phyloP scores from a whole-genome alignment of 2,329 filamentous ascomycete species.

The Fusarium sp. region DNA sequence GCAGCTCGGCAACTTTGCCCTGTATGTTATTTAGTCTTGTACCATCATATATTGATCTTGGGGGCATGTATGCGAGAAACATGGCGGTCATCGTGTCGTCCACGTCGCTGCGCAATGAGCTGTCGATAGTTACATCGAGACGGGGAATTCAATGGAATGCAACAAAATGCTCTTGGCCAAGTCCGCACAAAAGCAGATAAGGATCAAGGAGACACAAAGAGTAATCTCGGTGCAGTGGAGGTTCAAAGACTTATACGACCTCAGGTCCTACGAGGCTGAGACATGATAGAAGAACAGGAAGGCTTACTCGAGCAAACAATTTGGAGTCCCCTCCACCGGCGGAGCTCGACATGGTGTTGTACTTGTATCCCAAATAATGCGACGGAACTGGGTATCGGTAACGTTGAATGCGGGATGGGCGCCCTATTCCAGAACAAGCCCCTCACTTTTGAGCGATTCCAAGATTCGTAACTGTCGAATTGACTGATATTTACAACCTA shows the following conservation, averaged over 20 bases:
- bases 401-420: conserved; percentile 42
- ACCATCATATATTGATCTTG: conserved; percentile 54
- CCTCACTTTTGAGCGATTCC: conserved; percentile 40
- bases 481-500: conserved; percentile 34
- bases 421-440: conserved; percentile 35
- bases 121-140: conserved; percentile 22
- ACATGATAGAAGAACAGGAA: conserved; percentile 30
- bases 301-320: conserved; percentile 93
- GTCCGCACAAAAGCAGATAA: not conserved
- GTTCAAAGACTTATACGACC: conserved; percentile 15
- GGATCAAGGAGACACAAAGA: conserved; percentile 5
- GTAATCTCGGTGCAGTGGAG: conserved; percentile 14
- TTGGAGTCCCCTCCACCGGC: conserved; percentile 91
- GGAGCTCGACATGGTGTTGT: conserved; percentile 64
- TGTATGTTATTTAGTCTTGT: conserved; percentile 71
- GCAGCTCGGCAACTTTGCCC: conserved; percentile 98
- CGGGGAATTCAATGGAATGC: not conserved
- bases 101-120: conserved; percentile 12
- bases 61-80: conserved; percentile 66
- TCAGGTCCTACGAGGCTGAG: conserved; percentile 34
- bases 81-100: conserved; percentile 51
- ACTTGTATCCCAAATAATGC: conserved; percentile 43
- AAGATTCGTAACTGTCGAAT: conserved; percentile 20
- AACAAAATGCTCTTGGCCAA: not conserved
- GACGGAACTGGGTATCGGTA: conserved; percentile 30